These are phyloP conservation scores for Ochromonas danica DNA, from an alignment of 108 stramenopile species.

Conservation along the genomic window DNA sequence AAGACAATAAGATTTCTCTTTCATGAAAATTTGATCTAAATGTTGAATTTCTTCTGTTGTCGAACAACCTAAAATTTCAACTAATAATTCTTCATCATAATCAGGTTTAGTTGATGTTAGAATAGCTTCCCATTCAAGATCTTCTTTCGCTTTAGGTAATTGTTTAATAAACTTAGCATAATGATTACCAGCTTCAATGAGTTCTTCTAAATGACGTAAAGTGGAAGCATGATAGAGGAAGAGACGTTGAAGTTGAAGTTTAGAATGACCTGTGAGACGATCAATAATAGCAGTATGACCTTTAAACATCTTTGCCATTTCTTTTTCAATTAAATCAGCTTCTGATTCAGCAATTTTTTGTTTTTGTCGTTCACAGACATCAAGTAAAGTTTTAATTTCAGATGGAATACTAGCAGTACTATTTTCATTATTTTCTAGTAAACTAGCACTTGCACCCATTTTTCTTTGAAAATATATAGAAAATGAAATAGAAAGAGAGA, in stretches of 20 bases:
- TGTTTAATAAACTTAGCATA: neutral
- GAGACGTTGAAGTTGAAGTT: neutral
- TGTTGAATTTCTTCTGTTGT: neutral
- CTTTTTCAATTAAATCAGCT: neutral
- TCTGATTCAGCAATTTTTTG: neutral
- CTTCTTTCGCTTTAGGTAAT: neutral
- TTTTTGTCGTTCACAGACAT: conserved; percentile 11
- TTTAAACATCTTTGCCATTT: conserved; percentile 22
- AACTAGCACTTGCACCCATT: neutral
- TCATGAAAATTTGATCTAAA: neutral
- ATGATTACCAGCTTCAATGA: neutral
- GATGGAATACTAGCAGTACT: no score
- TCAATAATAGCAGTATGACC: neutral
- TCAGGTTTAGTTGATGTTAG: neutral
- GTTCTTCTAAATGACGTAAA: neutral
- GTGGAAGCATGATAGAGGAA: neutral
- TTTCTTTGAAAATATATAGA: no score
- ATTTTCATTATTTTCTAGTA: neutral
- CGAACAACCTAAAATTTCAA: neutral
- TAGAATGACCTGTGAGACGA: neutral
- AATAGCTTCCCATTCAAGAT: neutral
- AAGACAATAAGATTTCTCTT: neutral
- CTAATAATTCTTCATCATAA: conserved; percentile 4
- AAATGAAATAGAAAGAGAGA: no score
- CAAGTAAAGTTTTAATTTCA: neutral